These are phyloP conservation scores for Inga leiocalycina DNA, from an alignment of 306 rosid species.

Conservation along the genomic window DNA sequence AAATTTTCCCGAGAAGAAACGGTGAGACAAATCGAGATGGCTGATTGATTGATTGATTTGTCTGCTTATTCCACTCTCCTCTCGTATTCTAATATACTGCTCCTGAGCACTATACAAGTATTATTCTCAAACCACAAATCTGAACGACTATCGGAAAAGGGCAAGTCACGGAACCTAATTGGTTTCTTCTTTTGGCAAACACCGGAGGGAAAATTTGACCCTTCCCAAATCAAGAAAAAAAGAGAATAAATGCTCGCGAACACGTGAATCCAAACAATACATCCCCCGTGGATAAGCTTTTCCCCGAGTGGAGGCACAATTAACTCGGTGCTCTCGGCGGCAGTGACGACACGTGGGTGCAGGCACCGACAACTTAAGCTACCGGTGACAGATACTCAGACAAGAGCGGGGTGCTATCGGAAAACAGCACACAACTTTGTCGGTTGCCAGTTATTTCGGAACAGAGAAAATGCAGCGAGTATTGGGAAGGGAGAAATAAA, in stretches of 20 bases:
- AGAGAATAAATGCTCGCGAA: constrained; percentile 47
- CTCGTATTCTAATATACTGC: background rate
- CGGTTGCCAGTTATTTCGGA: constrained; percentile 63
- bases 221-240: constrained; percentile 51
- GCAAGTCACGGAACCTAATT: constrained; percentile 46
- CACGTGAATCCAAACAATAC: constrained; percentile 33
- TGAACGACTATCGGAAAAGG: constrained; percentile 29
- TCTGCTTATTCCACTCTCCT: background rate
- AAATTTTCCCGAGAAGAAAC: background rate
- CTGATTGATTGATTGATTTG: constrained; percentile 27
- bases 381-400: constrained; percentile 57
- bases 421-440: constrained; percentile 61
- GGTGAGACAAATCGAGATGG: background rate
- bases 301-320: constrained; percentile 33
- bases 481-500: background rate
- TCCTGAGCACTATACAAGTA: background rate
- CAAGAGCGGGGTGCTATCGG: background rate
- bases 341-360: constrained; percentile 33
- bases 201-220: constrained; percentile 29
- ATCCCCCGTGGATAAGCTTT: background rate
- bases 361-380: constrained; percentile 56
- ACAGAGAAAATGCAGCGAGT: constrained; percentile 17
- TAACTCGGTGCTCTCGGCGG: constrained; percentile 18
- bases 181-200: constrained; percentile 63
- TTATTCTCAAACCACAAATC: constrained; percentile 20